phyloP scores from a whole-genome alignment of 164 flowering plant genomes.

The Nelumbo lutea region DNA sequence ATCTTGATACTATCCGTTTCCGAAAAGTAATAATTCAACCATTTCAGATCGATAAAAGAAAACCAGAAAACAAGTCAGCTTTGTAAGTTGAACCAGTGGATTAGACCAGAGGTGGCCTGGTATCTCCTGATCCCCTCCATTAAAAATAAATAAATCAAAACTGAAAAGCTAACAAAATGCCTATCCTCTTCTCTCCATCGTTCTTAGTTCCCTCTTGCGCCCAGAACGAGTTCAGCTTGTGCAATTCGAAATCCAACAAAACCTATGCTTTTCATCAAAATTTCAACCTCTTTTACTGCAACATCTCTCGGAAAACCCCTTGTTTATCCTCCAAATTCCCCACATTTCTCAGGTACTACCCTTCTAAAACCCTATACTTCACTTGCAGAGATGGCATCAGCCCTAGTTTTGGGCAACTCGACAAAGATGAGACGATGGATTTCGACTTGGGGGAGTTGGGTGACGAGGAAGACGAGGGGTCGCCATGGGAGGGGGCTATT shows the following conservation, averaged over 20 bases:
- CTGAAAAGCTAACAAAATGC: not conserved
- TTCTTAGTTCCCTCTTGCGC: not conserved
- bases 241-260: not conserved
- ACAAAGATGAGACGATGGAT: constrained; percentile 1
- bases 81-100: too few relatives aligned
- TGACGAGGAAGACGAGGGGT: constrained; percentile 25
- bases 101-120: too few relatives aligned
- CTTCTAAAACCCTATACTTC: constrained; percentile 4
- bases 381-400: constrained; percentile 6
- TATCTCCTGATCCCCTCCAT: too few relatives aligned
- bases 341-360: not conserved
- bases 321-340: not conserved
- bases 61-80: too few relatives aligned
- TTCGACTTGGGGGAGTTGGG: constrained; percentile 11
- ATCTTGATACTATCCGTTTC: too few relatives aligned
- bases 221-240: not conserved
- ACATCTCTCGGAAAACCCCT: constrained; percentile 2
- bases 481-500: constrained; percentile 96
- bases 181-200: constrained; percentile 6
- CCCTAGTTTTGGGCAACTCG: not conserved
- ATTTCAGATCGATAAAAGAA: too few relatives aligned
- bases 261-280: not conserved
- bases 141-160: too few relatives aligned
- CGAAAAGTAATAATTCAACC: too few relatives aligned
- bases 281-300: not conserved